phyloP scores from a whole-genome alignment of 768 basidiomycete species.

The Saitozyma podzolica region DNA sequence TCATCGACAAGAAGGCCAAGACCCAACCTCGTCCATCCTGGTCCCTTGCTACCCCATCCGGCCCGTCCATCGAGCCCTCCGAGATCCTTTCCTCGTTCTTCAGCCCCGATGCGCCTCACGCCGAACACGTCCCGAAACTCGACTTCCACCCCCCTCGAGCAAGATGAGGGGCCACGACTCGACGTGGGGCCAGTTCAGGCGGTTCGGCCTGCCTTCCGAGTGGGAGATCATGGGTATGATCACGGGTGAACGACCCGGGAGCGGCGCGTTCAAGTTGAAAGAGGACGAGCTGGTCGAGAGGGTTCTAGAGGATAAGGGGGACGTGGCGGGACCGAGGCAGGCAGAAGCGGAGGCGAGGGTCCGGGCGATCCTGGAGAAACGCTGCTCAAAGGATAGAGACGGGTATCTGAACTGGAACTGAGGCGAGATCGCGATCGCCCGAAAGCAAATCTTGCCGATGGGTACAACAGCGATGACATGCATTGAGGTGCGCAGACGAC shows the following conservation, averaged over 20 bases:
- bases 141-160: slow-evolving; percentile 26
- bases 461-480: not conserved
- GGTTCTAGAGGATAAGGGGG: slow-evolving; percentile 60
- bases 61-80: slow-evolving; percentile 35
- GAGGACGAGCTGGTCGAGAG: slow-evolving; percentile 64
- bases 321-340: slow-evolving; percentile 56
- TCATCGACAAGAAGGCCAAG: slow-evolving; percentile 58
- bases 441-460: not conserved
- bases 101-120: slow-evolving; percentile 9
- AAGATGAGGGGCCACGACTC: slow-evolving; percentile 36
- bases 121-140: slow-evolving; percentile 11
- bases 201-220: slow-evolving; percentile 69
- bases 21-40: slow-evolving; percentile 58
- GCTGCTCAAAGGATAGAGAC: slow-evolving; percentile 29
- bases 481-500: not conserved
- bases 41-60: slow-evolving; percentile 63
- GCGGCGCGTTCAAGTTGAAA: slow-evolving; percentile 64
- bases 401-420: slow-evolving; percentile 42
- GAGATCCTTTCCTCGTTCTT: slow-evolving; percentile 51
- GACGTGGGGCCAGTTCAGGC: slow-evolving; percentile 56
- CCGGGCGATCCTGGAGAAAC: slow-evolving; percentile 69
- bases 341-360: slow-evolving; percentile 67
- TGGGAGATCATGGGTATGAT: slow-evolving; percentile 68
- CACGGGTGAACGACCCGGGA: slow-evolving; percentile 63
- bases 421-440: not conserved